phyloP scores from a whole-genome alignment of 1,284 basidiomycete species.

The Cryptococcus sp. region DNA sequence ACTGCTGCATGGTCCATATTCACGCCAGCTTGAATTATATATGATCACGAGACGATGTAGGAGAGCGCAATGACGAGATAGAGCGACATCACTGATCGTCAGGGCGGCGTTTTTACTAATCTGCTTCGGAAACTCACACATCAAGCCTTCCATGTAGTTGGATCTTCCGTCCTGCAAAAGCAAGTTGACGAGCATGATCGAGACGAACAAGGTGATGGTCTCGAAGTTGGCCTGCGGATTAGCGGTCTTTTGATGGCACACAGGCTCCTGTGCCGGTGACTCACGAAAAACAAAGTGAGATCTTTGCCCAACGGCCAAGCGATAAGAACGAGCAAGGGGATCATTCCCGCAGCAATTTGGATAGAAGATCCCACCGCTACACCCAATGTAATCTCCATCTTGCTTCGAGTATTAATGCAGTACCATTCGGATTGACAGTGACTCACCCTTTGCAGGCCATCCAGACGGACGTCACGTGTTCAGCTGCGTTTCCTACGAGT shows the following conservation, averaged over 20 bases:
- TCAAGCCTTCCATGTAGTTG: slow-evolving; percentile 82
- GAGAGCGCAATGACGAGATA: slow-evolving; percentile 61
- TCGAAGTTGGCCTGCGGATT: slow-evolving; percentile 46
- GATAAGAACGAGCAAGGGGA: slow-evolving; percentile 75
- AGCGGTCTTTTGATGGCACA: too few species aligned
- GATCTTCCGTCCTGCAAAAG: slow-evolving; percentile 62
- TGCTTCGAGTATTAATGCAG: slow-evolving; percentile 38
- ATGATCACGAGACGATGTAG: slow-evolving; percentile 35
- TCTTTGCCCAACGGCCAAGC: slow-evolving; percentile 74
- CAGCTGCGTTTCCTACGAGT: slow-evolving; percentile 60
- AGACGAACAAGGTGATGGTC: slow-evolving; percentile 79
- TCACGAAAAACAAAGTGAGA: slow-evolving; percentile 74
- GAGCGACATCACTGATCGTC: slow-evolving; percentile 54
- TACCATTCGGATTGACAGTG: neutral
- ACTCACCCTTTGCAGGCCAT: slow-evolving; percentile 70
- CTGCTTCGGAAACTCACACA: slow-evolving; percentile 45
- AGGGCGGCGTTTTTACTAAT: slow-evolving; percentile 7
- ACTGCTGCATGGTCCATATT: too few species aligned
- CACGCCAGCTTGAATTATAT: neutral
- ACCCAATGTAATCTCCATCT: slow-evolving; percentile 81
- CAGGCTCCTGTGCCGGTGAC: too few species aligned
- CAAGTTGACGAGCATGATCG: slow-evolving; percentile 75
- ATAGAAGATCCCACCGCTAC: slow-evolving; percentile 89
- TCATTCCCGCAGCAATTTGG: slow-evolving; percentile 83
- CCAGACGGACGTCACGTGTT: slow-evolving; percentile 70